Base-by-base conservation (phyloP, 2,329 filamentous ascomycete genomes). In the Hirsutella minnesotensis region DNA sequence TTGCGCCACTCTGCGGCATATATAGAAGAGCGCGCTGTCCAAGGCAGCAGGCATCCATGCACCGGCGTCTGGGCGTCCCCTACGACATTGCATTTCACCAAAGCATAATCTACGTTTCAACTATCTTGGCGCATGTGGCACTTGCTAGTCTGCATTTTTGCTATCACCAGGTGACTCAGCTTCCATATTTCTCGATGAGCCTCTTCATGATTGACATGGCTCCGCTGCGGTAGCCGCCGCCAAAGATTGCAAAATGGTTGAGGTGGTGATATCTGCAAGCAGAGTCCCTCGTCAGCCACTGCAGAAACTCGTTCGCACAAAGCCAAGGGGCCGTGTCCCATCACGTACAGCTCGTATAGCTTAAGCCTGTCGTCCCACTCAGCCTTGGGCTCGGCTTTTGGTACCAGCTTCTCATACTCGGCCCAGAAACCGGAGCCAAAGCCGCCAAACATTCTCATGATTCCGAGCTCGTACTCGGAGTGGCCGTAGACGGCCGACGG, bases 401-500 rank as follows among this genome's bases (percentile, higher is more conserved):
- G 83, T 38, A 89, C 79, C 20, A 87, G 56, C 33, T 67, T 60
- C 58, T 85, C 77, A 58, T 95, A 96, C 57, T 92, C 86, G 27
- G 72, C 72, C 70, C 84, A 79, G 54, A 95, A 94, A 1, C 56
- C 60, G 0, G 60, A 53, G 1, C 79, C 79, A 61, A 94, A 95
- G 0, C 90, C 90, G 0, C 89, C 89, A 71, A 95, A 96, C 88
- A 95, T 94, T 41, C 75, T 77, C 88, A 95, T 95, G 51, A 94
- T 95, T 1, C 90, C 90, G 41, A 94, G 66, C 51, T 95, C 90
- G 60, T 82, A 95, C 66, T 96, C 90, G 2, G 74, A 83, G 58
- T 95, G 89, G 2, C 82, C 86, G 56, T 94, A 95, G 49, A 83
- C 84, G 35, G 79, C 75, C 2, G 82, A 83, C 0, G 88, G 79